Percentiles rank a stretch among this genome's conserved stretches.
Conservation (phyloP, 106 monocot genomes). For the Allium sativum region DNA sequence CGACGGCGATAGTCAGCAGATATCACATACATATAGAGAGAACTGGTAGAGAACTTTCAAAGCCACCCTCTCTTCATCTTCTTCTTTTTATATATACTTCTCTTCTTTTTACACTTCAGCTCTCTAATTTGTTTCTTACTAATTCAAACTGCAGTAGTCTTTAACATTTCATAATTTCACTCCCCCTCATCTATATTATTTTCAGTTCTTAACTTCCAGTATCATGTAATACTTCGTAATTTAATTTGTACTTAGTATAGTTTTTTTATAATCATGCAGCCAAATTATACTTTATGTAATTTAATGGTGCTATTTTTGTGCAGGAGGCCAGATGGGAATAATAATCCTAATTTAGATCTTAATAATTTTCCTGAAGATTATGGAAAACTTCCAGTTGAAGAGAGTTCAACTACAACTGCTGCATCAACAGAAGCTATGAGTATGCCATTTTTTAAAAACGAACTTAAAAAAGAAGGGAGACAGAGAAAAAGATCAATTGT, state of each 20-base stretch:
- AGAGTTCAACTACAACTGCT: slow-evolving; percentile 76
- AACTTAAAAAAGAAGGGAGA: too few species aligned
- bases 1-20: slow-evolving; percentile 13
- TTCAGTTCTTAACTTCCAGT: neutral
- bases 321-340: slow-evolving; percentile 73
- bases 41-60: slow-evolving; percentile 36
- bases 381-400: slow-evolving; percentile 60
- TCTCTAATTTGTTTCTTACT: neutral
- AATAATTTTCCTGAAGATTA: slow-evolving; percentile 95
- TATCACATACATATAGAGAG: neutral
- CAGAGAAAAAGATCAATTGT: too few species aligned
- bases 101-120: slow-evolving; percentile 10
- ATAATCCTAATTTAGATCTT: slow-evolving; percentile 48
- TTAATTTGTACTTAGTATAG: neutral
- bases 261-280: neutral
- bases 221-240: neutral
- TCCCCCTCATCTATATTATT: neutral
- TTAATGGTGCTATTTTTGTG: slow-evolving; percentile 1
- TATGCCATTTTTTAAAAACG: slow-evolving; percentile 20
- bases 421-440: slow-evolving; percentile 49
- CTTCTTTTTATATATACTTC: neutral
- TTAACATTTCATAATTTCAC: neutral
- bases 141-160: neutral
- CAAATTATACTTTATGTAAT: neutral
- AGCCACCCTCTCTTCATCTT: slow-evolving; percentile 12